Evolutionary conservation across 306 rosid genomes (phyloP), one percentile per base, ranked within the genome.

Genomic region (Cicer yamashitae): DNA sequence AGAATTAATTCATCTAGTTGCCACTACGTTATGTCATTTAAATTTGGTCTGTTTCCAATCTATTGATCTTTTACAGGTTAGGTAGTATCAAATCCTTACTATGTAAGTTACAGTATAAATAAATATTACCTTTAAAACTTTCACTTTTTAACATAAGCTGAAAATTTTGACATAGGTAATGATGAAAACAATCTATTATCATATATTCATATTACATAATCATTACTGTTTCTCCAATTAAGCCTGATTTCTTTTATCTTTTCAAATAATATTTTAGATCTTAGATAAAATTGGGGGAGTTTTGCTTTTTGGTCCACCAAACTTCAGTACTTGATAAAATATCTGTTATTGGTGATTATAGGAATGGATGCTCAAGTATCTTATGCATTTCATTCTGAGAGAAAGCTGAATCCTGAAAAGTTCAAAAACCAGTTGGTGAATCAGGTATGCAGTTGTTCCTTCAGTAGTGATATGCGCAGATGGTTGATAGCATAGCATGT

Each of bases 331-430:
- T 66, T 62, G 52, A 43, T 58, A 13, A 64, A 57, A 65, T 50
- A 59, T 30, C 43, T 66, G n/a, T 79, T 12, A 62, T 48, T 54
- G 15, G 53, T 61, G 51, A 79, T 70, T 74, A 46, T 22, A 94
- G 97, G 99, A 53, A 94, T 94, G 97, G 99, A 94, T 80, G 99
- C 97, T 80, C 97, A 94, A 88, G 96, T 94, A 71, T 94, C 99
- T 40, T 92, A 92, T 47, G 96, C 93, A 56, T 94, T 94, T 88
- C 99, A 94, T 82, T 87, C 96, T 20, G 97, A 94, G 84, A 77
- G 99, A 74, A 94, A 94, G 87, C 17, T 75, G 90, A 87, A 92
- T 84, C 99, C 99, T 2, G 99, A 90, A 84, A 94, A 89, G 59
- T 94, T 92, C 66, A 94, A 92, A 79, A 90, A 90, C 81, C 99